Base-by-base conservation (phyloP, 345 rosid species). In the Pelargonium nanum region DNA sequence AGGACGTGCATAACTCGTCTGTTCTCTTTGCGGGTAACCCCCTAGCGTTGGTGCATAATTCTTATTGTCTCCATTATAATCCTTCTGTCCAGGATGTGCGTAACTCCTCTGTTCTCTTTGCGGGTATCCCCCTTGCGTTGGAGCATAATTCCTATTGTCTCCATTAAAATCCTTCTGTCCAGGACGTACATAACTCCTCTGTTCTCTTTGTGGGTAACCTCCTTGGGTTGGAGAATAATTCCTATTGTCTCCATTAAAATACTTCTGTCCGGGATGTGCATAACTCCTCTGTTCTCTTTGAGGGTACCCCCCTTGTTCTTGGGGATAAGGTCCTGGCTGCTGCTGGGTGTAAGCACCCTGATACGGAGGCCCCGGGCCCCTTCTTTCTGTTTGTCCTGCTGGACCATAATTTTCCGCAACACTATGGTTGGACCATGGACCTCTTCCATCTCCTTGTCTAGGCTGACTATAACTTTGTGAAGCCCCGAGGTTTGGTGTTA, bases 311-410 rank as follows among this genome's bases (percentile, higher is more conserved):
- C 48, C 73, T 60, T 32, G 76, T 15, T 65, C 75, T 62, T 61
- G 82, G 28, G 82, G 34, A 59, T 65, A 75, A 57, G 54, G 74
- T 71, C 66, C 74, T 40, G 83, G 75, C 54, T 68, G 80, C 21
- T 74, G 68, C 54, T 65, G 89, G 71, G 62, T 72, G 53, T 68
- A 70, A 52, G 64, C 64, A 19, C 78, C 77, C 72, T 75, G 79
- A 61, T 62, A 55, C 1, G 79, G 53, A 19, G 82, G 72, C 58
- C 55, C 28, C 5, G 76, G 76, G 55, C 62, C 79, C 68, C 53
- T 54, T 30, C 78, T 83, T 24, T 64, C 78, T 55, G 78, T 74
- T 67, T 67, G 80, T 57, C 65, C 77, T 21, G 69, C 75, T 59
- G 74, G 60, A 19, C 68, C n/a, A n/a, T n/a, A n/a, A n/a, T n/a